These are phyloP conservation scores for Geotrichum siamense DNA, from an alignment of 1,139 yeast genomes.

Conservation along the genomic window DNA sequence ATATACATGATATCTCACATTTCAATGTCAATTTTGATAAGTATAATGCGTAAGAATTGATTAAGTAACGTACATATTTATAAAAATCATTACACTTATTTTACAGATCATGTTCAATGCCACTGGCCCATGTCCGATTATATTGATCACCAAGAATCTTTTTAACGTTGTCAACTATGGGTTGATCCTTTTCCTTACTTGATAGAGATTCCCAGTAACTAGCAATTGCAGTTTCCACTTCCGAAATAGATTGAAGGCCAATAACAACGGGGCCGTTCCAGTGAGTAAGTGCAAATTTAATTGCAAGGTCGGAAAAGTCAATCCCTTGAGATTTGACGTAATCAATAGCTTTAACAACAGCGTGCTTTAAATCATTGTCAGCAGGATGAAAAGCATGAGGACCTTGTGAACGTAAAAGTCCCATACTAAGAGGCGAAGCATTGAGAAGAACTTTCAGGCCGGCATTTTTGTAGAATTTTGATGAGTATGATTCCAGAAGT, in stretches of 20 bases:
- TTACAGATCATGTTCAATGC: slow-evolving; percentile 37
- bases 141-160: slow-evolving; percentile 44
- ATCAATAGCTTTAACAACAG: slow-evolving; percentile 50
- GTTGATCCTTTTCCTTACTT: slow-evolving; percentile 39
- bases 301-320: slow-evolving; percentile 76
- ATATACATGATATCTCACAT: too few relatives aligned
- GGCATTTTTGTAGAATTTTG: slow-evolving; percentile 46
- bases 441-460: slow-evolving; percentile 55
- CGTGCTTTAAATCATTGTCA: slow-evolving; percentile 46
- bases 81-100: background rate
- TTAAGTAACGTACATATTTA: too few relatives aligned
- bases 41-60: too few relatives aligned
- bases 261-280: slow-evolving; percentile 66
- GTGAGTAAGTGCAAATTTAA: slow-evolving; percentile 59
- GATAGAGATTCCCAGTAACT: slow-evolving; percentile 47
- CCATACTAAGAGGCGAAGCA: slow-evolving; percentile 87
- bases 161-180: slow-evolving; percentile 42
- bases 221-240: slow-evolving; percentile 55
- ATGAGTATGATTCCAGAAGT: slow-evolving; percentile 44
- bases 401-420: slow-evolving; percentile 58
- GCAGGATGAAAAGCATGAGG: slow-evolving; percentile 85
- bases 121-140: slow-evolving; percentile 70
- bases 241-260: slow-evolving; percentile 60
- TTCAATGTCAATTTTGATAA: too few relatives aligned
- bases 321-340: slow-evolving; percentile 38